Conservation (phyloP, 257 asterid genomes). For the Orobanche coerulescens region DNA sequence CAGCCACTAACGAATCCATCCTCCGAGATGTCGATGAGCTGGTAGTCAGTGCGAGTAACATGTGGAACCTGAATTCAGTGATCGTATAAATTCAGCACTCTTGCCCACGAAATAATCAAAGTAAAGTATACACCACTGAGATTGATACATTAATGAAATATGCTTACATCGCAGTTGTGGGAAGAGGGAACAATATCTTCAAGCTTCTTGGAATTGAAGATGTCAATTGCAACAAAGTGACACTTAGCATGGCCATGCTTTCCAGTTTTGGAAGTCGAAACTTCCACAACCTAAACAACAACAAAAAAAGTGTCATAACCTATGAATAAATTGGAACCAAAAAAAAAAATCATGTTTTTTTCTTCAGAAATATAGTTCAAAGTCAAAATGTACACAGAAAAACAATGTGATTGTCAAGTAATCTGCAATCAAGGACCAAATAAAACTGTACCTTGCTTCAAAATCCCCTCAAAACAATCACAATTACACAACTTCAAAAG, state of each 20-base stretch:
- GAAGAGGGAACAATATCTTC: constrained; percentile 98
- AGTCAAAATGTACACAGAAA: too few species aligned
- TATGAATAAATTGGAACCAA: not conserved
- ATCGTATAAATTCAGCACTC: not conserved
- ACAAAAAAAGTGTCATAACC: not conserved
- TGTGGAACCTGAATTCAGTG: constrained; percentile 69
- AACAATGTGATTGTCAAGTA: too few species aligned
- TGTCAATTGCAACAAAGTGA: constrained; percentile 84
- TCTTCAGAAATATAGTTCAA: too few species aligned
- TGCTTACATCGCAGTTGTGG: constrained; percentile 75
- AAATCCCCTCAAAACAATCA: not conserved
- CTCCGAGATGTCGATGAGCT: constrained; percentile 92
- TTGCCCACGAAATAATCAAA: too few species aligned
- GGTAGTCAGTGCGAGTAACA: constrained; percentile 83
- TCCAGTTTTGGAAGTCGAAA: constrained; percentile 93
- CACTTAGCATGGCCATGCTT: constrained; percentile 95
- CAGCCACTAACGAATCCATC: constrained; percentile 75
- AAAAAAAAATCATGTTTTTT: not conserved
- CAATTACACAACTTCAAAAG: not conserved
- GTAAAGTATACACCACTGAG: not conserved
- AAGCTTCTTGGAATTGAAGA: constrained; percentile 81
- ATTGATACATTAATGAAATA: not conserved
- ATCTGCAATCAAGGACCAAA: too few species aligned
- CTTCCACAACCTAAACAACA: constrained; percentile 88
- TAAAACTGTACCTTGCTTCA: not conserved